phyloP scores from a whole-genome alignment of 306 rosid species.

The Rosa multiflora region DNA sequence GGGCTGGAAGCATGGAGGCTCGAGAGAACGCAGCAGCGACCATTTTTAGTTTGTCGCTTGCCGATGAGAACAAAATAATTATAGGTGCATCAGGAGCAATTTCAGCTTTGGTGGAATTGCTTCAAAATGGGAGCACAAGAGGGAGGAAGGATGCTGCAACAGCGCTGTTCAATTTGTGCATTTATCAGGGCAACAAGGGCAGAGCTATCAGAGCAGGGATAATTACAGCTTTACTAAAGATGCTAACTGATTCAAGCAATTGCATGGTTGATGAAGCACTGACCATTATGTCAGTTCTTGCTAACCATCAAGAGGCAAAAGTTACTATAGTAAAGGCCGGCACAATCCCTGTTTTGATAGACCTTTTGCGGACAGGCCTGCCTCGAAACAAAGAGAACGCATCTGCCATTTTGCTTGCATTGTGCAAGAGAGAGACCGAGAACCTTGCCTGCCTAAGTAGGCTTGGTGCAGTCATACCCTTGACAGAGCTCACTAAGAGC shows the following conservation, averaged over 20 bases:
- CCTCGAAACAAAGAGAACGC: conserved; percentile 92
- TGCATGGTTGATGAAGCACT: conserved; percentile 88
- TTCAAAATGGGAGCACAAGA: conserved; percentile 79
- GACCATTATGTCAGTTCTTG: conserved; percentile 91
- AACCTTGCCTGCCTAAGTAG: conserved; percentile 77
- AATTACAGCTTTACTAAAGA: conserved; percentile 63
- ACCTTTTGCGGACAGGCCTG: conserved; percentile 75
- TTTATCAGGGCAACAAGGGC: conserved; percentile 96
- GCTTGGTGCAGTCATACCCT: conserved; percentile 86
- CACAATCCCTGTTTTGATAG: conserved; percentile 84
- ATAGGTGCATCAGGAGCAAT: conserved; percentile 96
- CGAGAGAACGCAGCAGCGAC: conserved; percentile 97
- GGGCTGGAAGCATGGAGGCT: conserved; percentile 92
- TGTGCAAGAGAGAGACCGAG: conserved; percentile 77
- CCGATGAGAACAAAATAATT: conserved; percentile 90
- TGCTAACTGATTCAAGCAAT: conserved; percentile 82
- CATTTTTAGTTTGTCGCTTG: conserved; percentile 89
- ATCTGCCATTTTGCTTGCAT: conserved; percentile 79
- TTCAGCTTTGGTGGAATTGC: conserved; percentile 83
- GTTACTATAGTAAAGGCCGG: conserved; percentile 75
- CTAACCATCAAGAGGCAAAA: conserved; percentile 90
- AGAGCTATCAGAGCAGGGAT: conserved; percentile 86
- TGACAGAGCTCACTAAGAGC: conserved; percentile 66
- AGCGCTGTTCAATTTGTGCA: conserved; percentile 87
- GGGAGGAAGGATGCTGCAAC: conserved; percentile 97